These are phyloP conservation scores for Fibroporia radiculosa DNA, from an alignment of 768 basidiomycete species.

Conservation along the genomic window DNA sequence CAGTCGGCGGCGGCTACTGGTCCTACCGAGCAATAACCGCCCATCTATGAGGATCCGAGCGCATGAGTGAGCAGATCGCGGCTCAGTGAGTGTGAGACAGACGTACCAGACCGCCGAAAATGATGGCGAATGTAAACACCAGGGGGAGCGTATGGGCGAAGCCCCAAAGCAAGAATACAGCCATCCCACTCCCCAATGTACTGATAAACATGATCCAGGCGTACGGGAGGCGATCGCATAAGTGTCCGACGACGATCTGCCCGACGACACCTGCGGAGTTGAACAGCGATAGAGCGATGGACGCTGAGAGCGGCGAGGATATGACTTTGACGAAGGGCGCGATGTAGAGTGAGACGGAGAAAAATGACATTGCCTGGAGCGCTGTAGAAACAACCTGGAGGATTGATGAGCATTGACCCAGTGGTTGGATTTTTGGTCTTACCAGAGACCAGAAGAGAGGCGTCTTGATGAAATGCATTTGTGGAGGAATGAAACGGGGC, in stretches of 20 bases:
- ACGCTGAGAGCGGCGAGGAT: constrained; percentile 15
- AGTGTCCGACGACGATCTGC: constrained; percentile 18
- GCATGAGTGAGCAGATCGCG: background rate
- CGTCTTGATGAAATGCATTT: constrained; percentile 14
- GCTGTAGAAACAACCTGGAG: constrained; percentile 13
- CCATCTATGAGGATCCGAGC: constrained; percentile 9
- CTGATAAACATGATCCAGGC: constrained; percentile 16
- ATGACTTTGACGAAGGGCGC: constrained; percentile 15
- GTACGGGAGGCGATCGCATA: constrained; percentile 19
- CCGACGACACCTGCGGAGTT: constrained; percentile 19
- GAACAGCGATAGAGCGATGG: constrained; percentile 17
- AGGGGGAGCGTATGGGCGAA: constrained; percentile 13
- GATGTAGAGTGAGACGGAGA: constrained; percentile 20
- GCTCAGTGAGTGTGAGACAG: background rate
- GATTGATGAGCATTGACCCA: background rate
- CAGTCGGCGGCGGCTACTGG: constrained; percentile 14
- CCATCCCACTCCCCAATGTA: constrained; percentile 10
- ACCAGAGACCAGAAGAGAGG: constrained; percentile 18
- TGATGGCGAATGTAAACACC: constrained; percentile 17
- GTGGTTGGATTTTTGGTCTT: too few species aligned
- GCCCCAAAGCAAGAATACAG: constrained; percentile 18
- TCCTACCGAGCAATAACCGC: constrained; percentile 16
- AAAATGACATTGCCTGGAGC: constrained; percentile 20
- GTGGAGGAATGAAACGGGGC: constrained; percentile 15
- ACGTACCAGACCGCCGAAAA: constrained; percentile 19